phyloP scores from a whole-genome alignment of 2,329 filamentous ascomycete genomes.

The Arthroderma sp. region DNA sequence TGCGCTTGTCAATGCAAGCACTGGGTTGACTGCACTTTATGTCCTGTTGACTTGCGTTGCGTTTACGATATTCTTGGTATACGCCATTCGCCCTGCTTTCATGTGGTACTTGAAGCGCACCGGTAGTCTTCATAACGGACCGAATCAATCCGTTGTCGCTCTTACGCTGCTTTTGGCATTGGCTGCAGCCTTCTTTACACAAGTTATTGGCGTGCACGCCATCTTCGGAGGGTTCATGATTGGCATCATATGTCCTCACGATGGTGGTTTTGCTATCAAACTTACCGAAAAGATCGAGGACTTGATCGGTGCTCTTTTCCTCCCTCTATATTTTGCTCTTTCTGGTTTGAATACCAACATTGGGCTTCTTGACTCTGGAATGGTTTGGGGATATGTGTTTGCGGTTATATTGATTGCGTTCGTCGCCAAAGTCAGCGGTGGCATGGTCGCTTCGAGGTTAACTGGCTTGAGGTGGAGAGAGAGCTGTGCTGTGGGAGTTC shows the following conservation, averaged over 20 bases:
- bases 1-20: slow-evolving; percentile 76
- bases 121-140: slow-evolving; percentile 73
- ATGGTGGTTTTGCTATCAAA: slow-evolving; percentile 61
- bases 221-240: slow-evolving; percentile 91
- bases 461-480: slow-evolving; percentile 82
- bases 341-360: slow-evolving; percentile 83
- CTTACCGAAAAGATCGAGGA: slow-evolving; percentile 91
- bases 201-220: slow-evolving; percentile 81
- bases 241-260: slow-evolving; percentile 61
- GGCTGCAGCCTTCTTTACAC: slow-evolving; percentile 71
- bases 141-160: slow-evolving; percentile 70
- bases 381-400: slow-evolving; percentile 81
- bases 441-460: slow-evolving; percentile 60
- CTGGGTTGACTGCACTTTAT: slow-evolving; percentile 69
- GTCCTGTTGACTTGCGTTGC: slow-evolving; percentile 64
- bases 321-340: slow-evolving; percentile 86
- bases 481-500: slow-evolving; percentile 68
- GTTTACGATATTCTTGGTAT: slow-evolving; percentile 64
- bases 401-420: slow-evolving; percentile 74
- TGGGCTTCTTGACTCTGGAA: slow-evolving; percentile 66
- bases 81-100: slow-evolving; percentile 59
- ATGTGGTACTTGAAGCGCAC: slow-evolving; percentile 59
- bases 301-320: slow-evolving; percentile 66
- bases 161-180: slow-evolving; percentile 70
- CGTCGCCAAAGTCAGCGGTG: slow-evolving; percentile 70